Base-by-base conservation (phyloP, 1,139 yeast genomes). In the Scheffersomyces parashehatae region DNA sequence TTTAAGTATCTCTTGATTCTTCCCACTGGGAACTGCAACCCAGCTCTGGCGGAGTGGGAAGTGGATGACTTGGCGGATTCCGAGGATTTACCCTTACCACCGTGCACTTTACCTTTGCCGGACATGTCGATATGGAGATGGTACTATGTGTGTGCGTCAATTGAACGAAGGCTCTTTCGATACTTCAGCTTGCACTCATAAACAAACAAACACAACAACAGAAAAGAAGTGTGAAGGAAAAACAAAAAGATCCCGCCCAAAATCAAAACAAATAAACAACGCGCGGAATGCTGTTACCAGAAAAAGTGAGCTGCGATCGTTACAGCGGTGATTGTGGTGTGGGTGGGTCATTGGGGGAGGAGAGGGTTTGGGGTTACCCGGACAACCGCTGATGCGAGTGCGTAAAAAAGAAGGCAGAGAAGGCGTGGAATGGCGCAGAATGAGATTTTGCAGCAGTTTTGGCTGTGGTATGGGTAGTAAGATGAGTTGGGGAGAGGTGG, bases 21-120 rank as follows among this genome's bases (percentile, higher is more conserved):
- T 43, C 99, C 99, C 30, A 95, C 99, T 39, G 99, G 99, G 73
- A 93, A 93, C 67, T 89, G 97, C 62, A 93, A 78, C 26, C 99
- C 99, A 28, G 99, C 99, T 67, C 96, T 85, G 13, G 97, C 96
- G 14, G 97, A 89, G 60, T 91, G 97, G 14, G 98, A 90, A 58
- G 89, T 82, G 51, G 88, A 73, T 28, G 68, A 63, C 69, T 87
- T 81, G 51, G 79, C 71, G 46, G 84, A 77, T 53, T 75, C 79
- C 42, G 95, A 87, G 39, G 96, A 88, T 62, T 90, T 90, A 54
- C 97, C 97, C 70, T 90, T 90, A 63, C 97, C 97, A 61, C 97
- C 97, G 73, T 91, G 96, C 52, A 88, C 95, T 81, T 91, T 91
- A 57, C 97, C 97, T 60, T 74, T 74, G 44, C 79, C 79, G 46